These are phyloP conservation scores for Fusarium scirpi DNA, from an alignment of 2,329 filamentous ascomycete genomes.

Conservation along the genomic window DNA sequence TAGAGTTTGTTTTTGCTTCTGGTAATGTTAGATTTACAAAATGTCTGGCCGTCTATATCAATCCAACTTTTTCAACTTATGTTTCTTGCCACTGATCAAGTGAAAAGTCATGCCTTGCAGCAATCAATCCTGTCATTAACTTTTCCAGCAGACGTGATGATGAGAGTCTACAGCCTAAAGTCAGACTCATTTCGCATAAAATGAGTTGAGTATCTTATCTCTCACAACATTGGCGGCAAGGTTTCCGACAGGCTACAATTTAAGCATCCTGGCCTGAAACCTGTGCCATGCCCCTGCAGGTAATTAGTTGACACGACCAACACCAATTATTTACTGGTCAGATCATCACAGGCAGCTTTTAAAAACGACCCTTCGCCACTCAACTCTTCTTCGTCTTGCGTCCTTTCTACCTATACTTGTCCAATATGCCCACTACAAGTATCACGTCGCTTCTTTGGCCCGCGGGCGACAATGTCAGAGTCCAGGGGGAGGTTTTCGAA, in stretches of 20 bases:
- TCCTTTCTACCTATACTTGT: background rate
- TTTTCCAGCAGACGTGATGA: background rate
- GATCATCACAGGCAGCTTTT: background rate
- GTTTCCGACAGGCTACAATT: background rate
- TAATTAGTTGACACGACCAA: background rate
- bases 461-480: background rate
- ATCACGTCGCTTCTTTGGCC: conserved; percentile 20
- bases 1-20: background rate
- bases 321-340: background rate
- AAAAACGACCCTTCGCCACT: background rate
- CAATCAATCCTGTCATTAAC: background rate
- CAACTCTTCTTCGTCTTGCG: fast-evolving
- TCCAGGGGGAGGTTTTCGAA: conserved; percentile 1
- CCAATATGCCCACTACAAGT: background rate
- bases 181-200: background rate
- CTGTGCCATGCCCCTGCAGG: background rate
- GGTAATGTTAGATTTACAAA: background rate
- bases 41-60: background rate
- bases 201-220: no score
- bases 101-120: background rate
- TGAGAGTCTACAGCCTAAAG: background rate
- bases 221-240: background rate
- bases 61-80: background rate
- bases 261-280: background rate
- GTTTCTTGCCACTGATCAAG: background rate